Percentiles rank a stretch among this genome's conserved stretches.
Conservation (phyloP, 495 filamentous ascomycete genomes). For the Aspergillus saccharolyticus region DNA sequence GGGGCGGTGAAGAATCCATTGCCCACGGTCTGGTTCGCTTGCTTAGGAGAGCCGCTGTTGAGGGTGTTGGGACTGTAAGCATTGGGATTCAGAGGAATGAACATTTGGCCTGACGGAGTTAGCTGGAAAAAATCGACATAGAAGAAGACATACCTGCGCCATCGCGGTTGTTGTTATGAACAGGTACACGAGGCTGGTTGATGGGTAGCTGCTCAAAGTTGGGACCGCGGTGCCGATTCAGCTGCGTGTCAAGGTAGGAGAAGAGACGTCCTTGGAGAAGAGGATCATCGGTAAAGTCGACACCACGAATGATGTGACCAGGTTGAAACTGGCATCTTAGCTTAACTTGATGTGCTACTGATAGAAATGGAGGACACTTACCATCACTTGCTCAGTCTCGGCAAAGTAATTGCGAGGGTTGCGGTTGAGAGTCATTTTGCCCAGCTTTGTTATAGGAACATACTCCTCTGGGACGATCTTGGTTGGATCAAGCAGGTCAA, state of each 20-base stretch:
- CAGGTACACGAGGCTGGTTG: conserved; percentile 57
- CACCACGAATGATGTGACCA: conserved; percentile 57
- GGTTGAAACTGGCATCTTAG: conserved; percentile 65
- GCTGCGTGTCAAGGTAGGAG: conserved; percentile 70
- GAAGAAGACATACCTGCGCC: conserved; percentile 29
- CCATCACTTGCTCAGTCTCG: conserved; percentile 70
- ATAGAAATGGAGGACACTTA: conserved; percentile 23
- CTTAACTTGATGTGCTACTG: conserved; percentile 14
- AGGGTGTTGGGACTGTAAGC: conserved; percentile 63
- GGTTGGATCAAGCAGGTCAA: conserved; percentile 70
- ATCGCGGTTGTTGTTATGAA: conserved; percentile 71
- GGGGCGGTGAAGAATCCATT: conserved; percentile 73
- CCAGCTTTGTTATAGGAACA: conserved; percentile 61
- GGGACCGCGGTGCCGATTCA: conserved; percentile 65
- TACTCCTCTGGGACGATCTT: conserved; percentile 70
- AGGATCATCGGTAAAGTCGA: conserved; percentile 71
- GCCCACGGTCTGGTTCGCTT: conserved; percentile 65
- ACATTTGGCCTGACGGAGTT: conserved; percentile 32
- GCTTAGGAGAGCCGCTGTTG: conserved; percentile 59
- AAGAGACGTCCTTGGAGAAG: conserved; percentile 70
- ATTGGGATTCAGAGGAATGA: conserved; percentile 44
- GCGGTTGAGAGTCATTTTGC: conserved; percentile 62
- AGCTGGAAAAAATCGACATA: conserved; percentile 9
- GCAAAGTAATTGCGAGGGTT: conserved; percentile 77
- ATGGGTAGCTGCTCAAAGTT: conserved; percentile 76